phyloP scores from a whole-genome alignment of 176 grass and related monocot genomes.

The Sorghum bicolor region Sorghum_bicolor_NCBIv3 NC_012875.2:44529001-44529500 shows the following conservation, averaged over 20 bases:
- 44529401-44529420: neutral
- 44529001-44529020: too few species aligned
- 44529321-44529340: constrained; percentile 8
- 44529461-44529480: neutral
- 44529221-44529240: neutral
- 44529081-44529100: too few species aligned
- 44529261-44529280: neutral
- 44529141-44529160: too few species aligned
- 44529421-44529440: neutral
- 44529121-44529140: too few species aligned
- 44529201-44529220: too few species aligned
- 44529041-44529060: too few species aligned
- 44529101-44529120: too few species aligned
- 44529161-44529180: too few species aligned
- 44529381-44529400: neutral
- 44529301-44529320: too few species aligned
- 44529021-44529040: too few species aligned
- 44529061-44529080: too few species aligned
- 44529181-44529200: too few species aligned
- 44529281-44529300: neutral
- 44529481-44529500: neutral
- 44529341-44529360: neutral
- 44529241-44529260: neutral
- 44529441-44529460: neutral
- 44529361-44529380: neutral